Conservation (phyloP, 2,329 filamentous ascomycete species). For the Diaporthe caulivora region DNA sequence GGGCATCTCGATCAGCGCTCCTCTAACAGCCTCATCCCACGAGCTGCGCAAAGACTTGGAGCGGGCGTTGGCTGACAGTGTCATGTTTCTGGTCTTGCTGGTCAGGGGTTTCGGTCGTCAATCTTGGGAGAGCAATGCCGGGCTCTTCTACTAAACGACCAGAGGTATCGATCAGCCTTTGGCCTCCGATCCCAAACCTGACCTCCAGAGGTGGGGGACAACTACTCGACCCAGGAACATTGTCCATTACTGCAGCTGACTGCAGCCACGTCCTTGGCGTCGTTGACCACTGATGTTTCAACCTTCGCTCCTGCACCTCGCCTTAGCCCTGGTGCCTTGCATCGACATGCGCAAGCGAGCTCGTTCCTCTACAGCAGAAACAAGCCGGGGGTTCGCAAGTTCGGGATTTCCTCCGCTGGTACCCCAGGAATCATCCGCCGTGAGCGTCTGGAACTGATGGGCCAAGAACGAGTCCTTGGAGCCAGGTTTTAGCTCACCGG, state of each 20-base stretch:
- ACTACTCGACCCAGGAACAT: background rate
- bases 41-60: background rate
- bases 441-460: background rate
- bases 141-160: background rate
- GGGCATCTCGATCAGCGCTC: background rate
- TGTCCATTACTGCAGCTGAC: background rate
- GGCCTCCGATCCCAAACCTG: background rate
- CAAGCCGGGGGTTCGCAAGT: background rate
- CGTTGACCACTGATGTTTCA: conserved; percentile 18
- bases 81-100: background rate
- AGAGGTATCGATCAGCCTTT: background rate
- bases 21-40: background rate
- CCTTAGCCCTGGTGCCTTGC: conserved; percentile 14
- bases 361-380: background rate
- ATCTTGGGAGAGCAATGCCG: background rate
- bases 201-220: background rate
- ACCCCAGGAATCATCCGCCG: background rate
- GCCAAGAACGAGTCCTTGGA: background rate
- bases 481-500: background rate
- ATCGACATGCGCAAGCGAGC: conserved; percentile 5
- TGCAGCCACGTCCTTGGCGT: conserved; percentile 11
- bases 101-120: background rate
- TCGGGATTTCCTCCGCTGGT: background rate
- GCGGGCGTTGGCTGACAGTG: background rate
- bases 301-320: conserved; percentile 8